Evolutionary conservation across 192 early-diverging fungal species (phyloP), one percentile per base, ranked within the genome.

Genomic region (Coemansia sp.): DNA sequence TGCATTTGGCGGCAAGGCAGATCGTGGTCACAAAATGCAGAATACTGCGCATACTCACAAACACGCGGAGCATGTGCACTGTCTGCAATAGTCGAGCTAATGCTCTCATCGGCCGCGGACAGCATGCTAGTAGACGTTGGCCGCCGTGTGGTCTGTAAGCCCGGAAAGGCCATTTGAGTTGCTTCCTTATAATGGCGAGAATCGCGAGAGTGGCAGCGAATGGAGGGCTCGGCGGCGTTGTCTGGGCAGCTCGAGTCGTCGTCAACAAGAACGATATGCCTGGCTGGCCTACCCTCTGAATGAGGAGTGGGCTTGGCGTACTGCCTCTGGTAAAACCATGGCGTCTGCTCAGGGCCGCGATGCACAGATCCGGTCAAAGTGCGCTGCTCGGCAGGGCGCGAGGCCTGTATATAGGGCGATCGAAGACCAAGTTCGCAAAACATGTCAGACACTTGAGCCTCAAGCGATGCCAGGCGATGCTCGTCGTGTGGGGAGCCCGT

Each of bases 221-320:
- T 17, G 35, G 10, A 2, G 19, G 17, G 19, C 32, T 67, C 61
- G 12, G 42, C 54, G 4, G 40, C 40, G 17, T 49, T 57, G 40
- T 81, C 78, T 37, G 73, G 60, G 17, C 66, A 63, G 51, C 78
- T 81, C 31, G 78, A 81, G 46, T 81, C 78, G 20, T 75, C 73
- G 35, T 81, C 78, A 5, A 60, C 35, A 29, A 81, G 70, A 31
- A 72, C 59, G 40, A 81, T 56, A 32, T 65, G 49, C 46, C 56
- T 60, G 29, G 49, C 73, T 4, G 27, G 10, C 12, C 29, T 54
- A 2, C 15, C 51, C 29, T 54, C 15, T 40, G 19, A 47, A 3
- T 29, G 3, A 7, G 61, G 9, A 41, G 25, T 12, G 25, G 5
- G 39, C 19, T 42, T 41, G 27, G 49, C 42, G 22, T 64, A 70